A percentile compares a stretch with the other conserved stretches of the same genome.
phyloP scores from a whole-genome alignment of 2,329 filamentous ascomycete genomes.

The Blastomyces gilchristii region DNA sequence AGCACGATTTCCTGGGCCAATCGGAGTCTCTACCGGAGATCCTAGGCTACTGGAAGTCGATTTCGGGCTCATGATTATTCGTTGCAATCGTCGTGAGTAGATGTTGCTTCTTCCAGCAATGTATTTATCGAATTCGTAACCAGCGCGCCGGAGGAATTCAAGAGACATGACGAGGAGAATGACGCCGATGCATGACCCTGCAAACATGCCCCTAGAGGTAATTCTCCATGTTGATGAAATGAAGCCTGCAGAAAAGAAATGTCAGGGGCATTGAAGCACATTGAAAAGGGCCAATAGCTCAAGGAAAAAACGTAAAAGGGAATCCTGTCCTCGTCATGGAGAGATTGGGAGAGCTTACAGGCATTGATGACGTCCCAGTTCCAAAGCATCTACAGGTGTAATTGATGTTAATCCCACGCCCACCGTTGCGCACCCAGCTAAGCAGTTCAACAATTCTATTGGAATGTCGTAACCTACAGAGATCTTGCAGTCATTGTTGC shows the following conservation, averaged over 20 bases:
- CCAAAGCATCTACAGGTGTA: conserved; percentile 58
- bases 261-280: not conserved
- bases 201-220: conserved; percentile 60
- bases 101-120: conserved; percentile 45
- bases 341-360: conserved; percentile 29
- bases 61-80: not conserved
- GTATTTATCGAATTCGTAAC: conserved; percentile 62
- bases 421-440: not conserved
- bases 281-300: not conserved
- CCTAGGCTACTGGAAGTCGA: not conserved
- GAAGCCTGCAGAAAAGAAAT: conserved; percentile 45
- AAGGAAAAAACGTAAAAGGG: too few species aligned
- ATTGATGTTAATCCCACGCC: conserved; percentile 6
- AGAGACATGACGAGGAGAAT: conserved; percentile 62
- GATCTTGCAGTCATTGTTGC: conserved; percentile 21
- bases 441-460: not conserved
- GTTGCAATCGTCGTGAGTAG: conserved; percentile 14
- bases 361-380: conserved; percentile 65
- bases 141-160: conserved; percentile 59
- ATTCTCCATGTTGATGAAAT: conserved; percentile 60
- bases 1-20: not conserved
- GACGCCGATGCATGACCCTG: conserved; percentile 68
- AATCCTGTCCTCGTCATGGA: not conserved
- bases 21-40: not conserved
- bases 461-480: conserved; percentile 19